Conservation (phyloP, 2,329 filamentous ascomycete genomes). For the Mycosphaerella sp. region DNA sequence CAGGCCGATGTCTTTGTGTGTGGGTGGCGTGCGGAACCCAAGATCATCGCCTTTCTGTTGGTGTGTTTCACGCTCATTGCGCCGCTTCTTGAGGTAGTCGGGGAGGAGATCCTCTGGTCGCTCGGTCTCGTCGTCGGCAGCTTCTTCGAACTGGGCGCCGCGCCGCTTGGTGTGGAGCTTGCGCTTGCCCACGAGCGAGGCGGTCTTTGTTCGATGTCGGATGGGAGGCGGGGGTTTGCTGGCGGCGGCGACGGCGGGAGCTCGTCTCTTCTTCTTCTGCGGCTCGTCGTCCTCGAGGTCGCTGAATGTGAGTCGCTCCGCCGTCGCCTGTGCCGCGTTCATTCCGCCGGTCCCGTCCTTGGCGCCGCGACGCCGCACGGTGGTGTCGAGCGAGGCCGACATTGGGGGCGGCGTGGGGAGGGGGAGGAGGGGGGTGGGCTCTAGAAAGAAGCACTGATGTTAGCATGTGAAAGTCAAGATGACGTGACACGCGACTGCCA, state of each 20-base stretch:
- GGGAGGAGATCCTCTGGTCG: constrained; percentile 58
- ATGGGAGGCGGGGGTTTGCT: constrained; percentile 41
- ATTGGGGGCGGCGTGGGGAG: not conserved
- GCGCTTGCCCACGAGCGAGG: constrained; percentile 32
- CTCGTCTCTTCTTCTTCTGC: constrained; percentile 57
- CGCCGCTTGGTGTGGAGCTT: constrained; percentile 22
- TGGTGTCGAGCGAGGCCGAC: not conserved
- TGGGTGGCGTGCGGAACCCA: constrained; percentile 70
- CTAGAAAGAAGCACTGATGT: not conserved
- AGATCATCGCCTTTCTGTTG: constrained; percentile 54
- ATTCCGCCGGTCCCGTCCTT: not conserved
- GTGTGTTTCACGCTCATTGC: constrained; percentile 58
- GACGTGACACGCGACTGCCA: constrained; percentile 7
- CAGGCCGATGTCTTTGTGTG: constrained; percentile 67
- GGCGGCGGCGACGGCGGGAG: constrained; percentile 45
- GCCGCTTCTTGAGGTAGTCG: constrained; percentile 64
- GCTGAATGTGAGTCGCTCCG: constrained; percentile 3
- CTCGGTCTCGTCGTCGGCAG: constrained; percentile 47
- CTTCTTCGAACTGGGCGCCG: constrained; percentile 29
- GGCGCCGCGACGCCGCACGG: constrained; percentile 2
- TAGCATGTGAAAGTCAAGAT: not conserved
- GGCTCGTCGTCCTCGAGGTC: constrained; percentile 49
- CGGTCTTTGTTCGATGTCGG: constrained; percentile 33
- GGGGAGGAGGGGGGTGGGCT: not conserved
- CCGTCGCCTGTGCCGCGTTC: not conserved